These are phyloP conservation scores for Aspergillus spinulosporus DNA, from an alignment of 2,329 filamentous ascomycete species.

Conservation along the genomic window DNA sequence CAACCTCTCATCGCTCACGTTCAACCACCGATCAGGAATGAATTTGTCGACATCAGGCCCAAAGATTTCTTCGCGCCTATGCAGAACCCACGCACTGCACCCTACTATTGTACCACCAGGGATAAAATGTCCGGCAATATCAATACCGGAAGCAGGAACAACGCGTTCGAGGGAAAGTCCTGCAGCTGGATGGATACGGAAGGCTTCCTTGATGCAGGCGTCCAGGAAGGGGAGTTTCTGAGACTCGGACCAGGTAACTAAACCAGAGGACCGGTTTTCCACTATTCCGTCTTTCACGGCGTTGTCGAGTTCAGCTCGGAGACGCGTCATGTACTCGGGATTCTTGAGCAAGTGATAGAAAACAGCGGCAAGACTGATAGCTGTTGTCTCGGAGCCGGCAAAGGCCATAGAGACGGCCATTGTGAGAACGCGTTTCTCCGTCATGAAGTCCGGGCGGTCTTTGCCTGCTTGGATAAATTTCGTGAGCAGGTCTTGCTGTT, in stretches of 20 bases:
- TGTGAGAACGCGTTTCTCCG: conserved; percentile 29
- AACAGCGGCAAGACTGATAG: conserved; percentile 68
- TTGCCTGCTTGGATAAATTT: conserved; percentile 31
- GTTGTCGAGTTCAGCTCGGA: conserved; percentile 61
- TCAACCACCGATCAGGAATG: conserved; percentile 50
- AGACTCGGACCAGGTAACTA: conserved; percentile 13
- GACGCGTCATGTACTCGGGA: conserved; percentile 38
- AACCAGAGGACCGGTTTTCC: conserved; percentile 2
- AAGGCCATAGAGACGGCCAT: conserved; percentile 38
- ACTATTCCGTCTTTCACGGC: conserved; percentile 36
- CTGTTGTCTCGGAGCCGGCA: conserved; percentile 80
- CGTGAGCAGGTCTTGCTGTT: conserved; percentile 24
- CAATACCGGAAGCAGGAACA: conserved; percentile 32
- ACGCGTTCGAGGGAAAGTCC: conserved; percentile 37
- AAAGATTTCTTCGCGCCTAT: conserved; percentile 44
- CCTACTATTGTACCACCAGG: conserved; percentile 45
- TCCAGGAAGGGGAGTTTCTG: conserved; percentile 36
- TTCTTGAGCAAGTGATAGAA: conserved; percentile 74
- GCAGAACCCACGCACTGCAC: conserved; percentile 48
- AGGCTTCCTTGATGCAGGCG: conserved; percentile 40
- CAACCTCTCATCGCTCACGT: conserved; percentile 25
- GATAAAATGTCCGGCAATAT: conserved; percentile 33
- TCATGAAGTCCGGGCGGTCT: conserved; percentile 30
- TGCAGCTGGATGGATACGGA: conserved; percentile 39
- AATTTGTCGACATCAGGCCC: conserved; percentile 42